Conservation (phyloP, 768 basidiomycete genomes). For the Psilocybe tampanensis region DNA sequence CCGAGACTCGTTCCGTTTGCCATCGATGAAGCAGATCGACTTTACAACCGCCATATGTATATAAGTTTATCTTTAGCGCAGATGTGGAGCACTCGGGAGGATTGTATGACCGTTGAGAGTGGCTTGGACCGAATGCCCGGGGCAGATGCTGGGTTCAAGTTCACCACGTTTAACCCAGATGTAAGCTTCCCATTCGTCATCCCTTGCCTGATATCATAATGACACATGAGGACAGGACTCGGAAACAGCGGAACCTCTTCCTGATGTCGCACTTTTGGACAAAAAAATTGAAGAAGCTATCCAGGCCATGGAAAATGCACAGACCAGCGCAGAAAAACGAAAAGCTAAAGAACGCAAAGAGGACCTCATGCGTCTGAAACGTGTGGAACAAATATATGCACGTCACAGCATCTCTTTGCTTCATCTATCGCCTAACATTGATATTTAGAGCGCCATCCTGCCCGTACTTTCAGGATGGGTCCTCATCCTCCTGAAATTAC, state of each 20-base stretch:
- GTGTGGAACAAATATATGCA: constrained; percentile 94
- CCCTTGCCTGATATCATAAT: constrained; percentile 2
- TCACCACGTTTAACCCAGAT: constrained; percentile 47
- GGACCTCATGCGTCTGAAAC: constrained; percentile 83
- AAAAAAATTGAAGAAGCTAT: constrained; percentile 73
- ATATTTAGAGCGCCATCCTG: constrained; percentile 71
- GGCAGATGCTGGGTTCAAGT: constrained; percentile 56
- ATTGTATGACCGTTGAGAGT: constrained; percentile 92
- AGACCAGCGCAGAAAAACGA: constrained; percentile 53
- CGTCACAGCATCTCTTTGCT: constrained; percentile 25
- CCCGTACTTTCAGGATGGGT: constrained; percentile 90
- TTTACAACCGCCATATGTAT: constrained; percentile 91
- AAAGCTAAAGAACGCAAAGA: constrained; percentile 70
- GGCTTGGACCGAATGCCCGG: constrained; percentile 84
- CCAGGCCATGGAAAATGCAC: constrained; percentile 49
- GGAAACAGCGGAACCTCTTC: constrained; percentile 64
- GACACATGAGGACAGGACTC: constrained; percentile 46
- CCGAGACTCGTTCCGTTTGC: constrained; percentile 87
- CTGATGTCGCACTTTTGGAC: constrained; percentile 73
- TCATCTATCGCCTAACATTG: background rate
- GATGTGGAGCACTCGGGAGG: constrained; percentile 95
- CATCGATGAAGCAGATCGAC: constrained; percentile 91
- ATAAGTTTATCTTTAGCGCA: constrained; percentile 87
- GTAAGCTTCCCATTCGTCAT: constrained; percentile 27
- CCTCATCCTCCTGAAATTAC: constrained; percentile 87